Evolutionary conservation across 2,329 filamentous ascomycete species (phyloP), one percentile per base, ranked within the genome.

Genomic region (Arthrobotrys sinensis): DNA sequence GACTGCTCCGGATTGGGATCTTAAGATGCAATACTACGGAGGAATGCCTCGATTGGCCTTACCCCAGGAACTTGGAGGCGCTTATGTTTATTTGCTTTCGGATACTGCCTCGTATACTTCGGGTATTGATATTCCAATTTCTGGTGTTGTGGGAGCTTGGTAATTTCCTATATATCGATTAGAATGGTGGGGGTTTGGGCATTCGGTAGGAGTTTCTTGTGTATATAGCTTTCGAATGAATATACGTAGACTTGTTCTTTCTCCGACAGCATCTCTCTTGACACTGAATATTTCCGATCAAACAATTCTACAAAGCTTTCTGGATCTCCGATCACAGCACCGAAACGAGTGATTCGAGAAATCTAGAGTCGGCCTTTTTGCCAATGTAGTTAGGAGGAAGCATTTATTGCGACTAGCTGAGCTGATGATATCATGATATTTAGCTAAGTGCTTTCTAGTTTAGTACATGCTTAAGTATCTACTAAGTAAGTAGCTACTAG

Each of bases 21-120:
- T 85, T 78, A 87, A 89, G 83, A 85, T 89, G 84, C 86, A 88
- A 82, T 89, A 89, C 81, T 89, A 89, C 80, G 87, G 88, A 2
- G 88, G 88, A 2, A 89, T 89, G 85, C 87, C 87, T 10, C 83
- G 88, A 32, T 80, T 89, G 43, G 88, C 88, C 0, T 85, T 87
- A 57, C 86, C 87, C 0, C 85, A 87, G 79, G 88, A 89, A 82
- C 82, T 89, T 1, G 87, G 87, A 1, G 87, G 88, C 12, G 88
- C 88, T 0, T 89, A 89, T 80, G 87, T 89, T 3, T 89, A 89
- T 79, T 81, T 89, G 70, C 81, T 89, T n/a, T 87, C 85, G 70
- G 88, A 89, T 71, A 85, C 85, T 7, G 86, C 86, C n/a, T 85
- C 83, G 38, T 87, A 87, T 80, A 88, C 86, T 3, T 87, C 86